Evolutionary conservation across 2,329 filamentous ascomycete species (phyloP), one percentile per base, ranked within the genome.

Genomic region (Blastomyces percursus): DNA sequence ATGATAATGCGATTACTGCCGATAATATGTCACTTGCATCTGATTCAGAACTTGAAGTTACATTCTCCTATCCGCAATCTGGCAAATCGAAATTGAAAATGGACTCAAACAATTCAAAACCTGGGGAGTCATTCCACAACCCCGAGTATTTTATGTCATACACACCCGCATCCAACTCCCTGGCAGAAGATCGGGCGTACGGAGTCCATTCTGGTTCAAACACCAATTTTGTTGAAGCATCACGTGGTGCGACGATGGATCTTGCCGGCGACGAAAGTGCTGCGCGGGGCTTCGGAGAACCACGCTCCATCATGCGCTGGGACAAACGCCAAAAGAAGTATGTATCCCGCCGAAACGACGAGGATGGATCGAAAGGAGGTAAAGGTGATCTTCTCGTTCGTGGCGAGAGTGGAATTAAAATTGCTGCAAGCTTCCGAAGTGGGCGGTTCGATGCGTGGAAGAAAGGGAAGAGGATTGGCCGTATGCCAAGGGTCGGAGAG

Each of bases 281-380:
- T 69, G 61, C 68, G 12, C 89, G 90, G 72, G 82, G 84, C 1
- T 95, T 96, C 73, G 91, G 86, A 65, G 86, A 90, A 69, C 85
- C 91, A 2, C 84, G 86, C 56, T 88, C 86, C 67, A 81, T 84
- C 56, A 87, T 96, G 86, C 88, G 94, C 67, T 99, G 94, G 94
- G 94, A 99, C 79, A 93, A 95, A 80, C 96, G 96, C 76, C 85
- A 86, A 71, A 95, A 90, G 78, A 97, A 96, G 77, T 99, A 97
- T 78, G 93, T 99, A 44, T 82, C 90, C 14, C 85, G 90, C 44
- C 86, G 86, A 69, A 97, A 99, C 80, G 94, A 99, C 77, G 90
- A 96, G 69, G 95, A 99, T 77, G 94, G 94, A 48, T 95, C 85
- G 38, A 86, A 86, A 70, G 40, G 84, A 51, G 87, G 86, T 71